Base-by-base conservation (phyloP, 2,329 filamentous ascomycete genomes). In the Arthrobotrys entomopaga region DNA sequence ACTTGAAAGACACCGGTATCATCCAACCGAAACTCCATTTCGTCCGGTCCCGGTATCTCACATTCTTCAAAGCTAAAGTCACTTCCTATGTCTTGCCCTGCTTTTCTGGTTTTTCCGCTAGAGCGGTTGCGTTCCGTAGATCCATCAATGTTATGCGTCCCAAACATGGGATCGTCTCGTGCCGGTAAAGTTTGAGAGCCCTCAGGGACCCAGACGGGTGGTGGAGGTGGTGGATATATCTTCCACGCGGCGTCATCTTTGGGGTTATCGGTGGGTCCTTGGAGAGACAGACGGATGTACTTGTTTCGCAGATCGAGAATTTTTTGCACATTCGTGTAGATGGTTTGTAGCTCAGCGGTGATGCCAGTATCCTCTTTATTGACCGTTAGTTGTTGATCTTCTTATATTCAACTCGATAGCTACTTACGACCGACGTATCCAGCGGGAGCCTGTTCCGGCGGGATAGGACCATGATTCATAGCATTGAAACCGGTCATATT, bases 1-100 rank as follows among this genome's bases (percentile, higher is more conserved):
- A 99, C 92, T 80, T 99, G 95, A 80, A 92, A 99, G 3, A 99
- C 92, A 73, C 95, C 91, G 77, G 87, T 91, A 2, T 89, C 87
- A 80, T 98, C 95, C 48, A 98, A 84, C 70, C 86, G 87, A 81
- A 91, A 99, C 0, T 86, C 87, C 87, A 92, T 89, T 74, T 89
- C 87, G 52, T 89, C 89, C 26, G 87, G 81, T 2, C 84, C 86
- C 0, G 94, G 92, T 1, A 96, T 82, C 60, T 91, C 81, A 34
- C 92, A 81, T 77, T 97, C 91, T 0, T 90, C 86, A 80, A 97
- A 87, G 74, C 92, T 86, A 80, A 99, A 99, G 80, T 98, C 94
- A 79, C 93, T 91, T 10, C 95, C 95, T 79, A 98, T 92, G 79
- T 96, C 88, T 77, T 94, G 87, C 2, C 94, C 94, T 78, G 91